phyloP scores from a whole-genome alignment of 2,329 filamentous ascomycete species.

The Setomelanomma holmii region DNA sequence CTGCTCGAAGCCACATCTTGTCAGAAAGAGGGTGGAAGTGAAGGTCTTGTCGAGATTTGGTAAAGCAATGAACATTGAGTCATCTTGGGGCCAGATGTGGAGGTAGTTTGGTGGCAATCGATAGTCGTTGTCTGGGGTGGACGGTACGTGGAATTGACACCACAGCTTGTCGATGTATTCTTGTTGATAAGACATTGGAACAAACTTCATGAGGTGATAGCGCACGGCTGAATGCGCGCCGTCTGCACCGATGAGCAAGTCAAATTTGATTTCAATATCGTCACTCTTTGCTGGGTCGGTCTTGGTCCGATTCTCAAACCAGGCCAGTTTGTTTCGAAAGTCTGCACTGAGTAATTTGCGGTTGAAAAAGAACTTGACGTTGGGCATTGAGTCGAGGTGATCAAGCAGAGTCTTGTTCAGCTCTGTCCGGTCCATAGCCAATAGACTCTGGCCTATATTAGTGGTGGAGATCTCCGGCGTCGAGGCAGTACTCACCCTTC shows the following conservation, averaged over 20 bases:
- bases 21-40: slow-evolving; percentile 92
- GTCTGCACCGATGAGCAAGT: slow-evolving; percentile 92
- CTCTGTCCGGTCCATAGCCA: slow-evolving; percentile 82
- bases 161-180: slow-evolving; percentile 96
- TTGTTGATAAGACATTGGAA: slow-evolving; percentile 88
- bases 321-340: slow-evolving; percentile 78
- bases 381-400: slow-evolving; percentile 80
- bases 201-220: slow-evolving; percentile 95
- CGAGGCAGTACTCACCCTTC: slow-evolving; percentile 67
- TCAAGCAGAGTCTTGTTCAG: slow-evolving; percentile 87
- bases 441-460: slow-evolving; percentile 69
- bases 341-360: slow-evolving; percentile 93
- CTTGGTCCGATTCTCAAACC: slow-evolving; percentile 72
- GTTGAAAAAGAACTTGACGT: slow-evolving; percentile 91
- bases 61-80: slow-evolving; percentile 99
- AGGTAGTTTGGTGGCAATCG: slow-evolving; percentile 89
- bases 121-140: slow-evolving; percentile 64
- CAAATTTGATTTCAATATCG: slow-evolving; percentile 86
- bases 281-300: slow-evolving; percentile 31
- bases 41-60: slow-evolving; percentile 89
- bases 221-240: slow-evolving; percentile 88
- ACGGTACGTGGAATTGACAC: slow-evolving; percentile 90
- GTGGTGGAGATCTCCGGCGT: not conserved
- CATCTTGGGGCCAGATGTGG: slow-evolving; percentile 94
- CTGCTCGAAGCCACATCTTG: slow-evolving; percentile 70